Conservation (phyloP, 768 basidiomycete species). For the Lactarius quietus region DNA sequence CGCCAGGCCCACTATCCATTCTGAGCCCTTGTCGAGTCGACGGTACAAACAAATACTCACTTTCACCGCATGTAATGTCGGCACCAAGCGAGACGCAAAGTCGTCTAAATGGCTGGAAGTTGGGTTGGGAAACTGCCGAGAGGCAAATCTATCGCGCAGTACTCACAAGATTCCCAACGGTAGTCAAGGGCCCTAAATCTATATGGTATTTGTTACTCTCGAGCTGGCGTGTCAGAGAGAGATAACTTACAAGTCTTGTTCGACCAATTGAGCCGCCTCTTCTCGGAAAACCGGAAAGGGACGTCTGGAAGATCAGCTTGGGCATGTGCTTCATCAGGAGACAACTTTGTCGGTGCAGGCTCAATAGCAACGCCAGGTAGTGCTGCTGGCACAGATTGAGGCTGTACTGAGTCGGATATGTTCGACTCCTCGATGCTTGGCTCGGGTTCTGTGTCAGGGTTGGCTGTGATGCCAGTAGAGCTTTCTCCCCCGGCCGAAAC, state of each 20-base stretch:
- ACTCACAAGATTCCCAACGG: slow-evolving; percentile 88
- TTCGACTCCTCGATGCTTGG: neutral
- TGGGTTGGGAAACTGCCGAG: neutral
- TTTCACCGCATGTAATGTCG: slow-evolving; percentile 95
- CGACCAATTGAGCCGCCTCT: slow-evolving; percentile 80
- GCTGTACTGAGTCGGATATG: slow-evolving; percentile 25
- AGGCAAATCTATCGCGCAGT: neutral
- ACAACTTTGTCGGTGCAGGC: slow-evolving; percentile 22
- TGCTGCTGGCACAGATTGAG: slow-evolving; percentile 22
- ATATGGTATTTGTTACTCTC: slow-evolving; percentile 19
- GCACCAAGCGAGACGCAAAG: slow-evolving; percentile 84
- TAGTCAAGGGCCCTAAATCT: slow-evolving; percentile 83
- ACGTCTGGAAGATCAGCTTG: slow-evolving; percentile 65
- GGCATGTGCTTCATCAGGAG: slow-evolving; percentile 29
- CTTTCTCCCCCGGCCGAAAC: slow-evolving; percentile 19
- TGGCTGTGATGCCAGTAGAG: slow-evolving; percentile 2
- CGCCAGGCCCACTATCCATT: slow-evolving; percentile 82
- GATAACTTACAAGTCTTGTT: slow-evolving; percentile 72
- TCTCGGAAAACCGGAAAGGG: slow-evolving; percentile 69
- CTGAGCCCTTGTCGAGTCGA: neutral
- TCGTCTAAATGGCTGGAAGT: slow-evolving; percentile 82
- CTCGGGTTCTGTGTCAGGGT: slow-evolving; percentile 13
- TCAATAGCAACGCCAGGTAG: slow-evolving; percentile 4
- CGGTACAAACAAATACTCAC: slow-evolving; percentile 38
- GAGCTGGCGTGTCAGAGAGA: slow-evolving; percentile 29